These are phyloP conservation scores for Acephala macrosclerotiorum DNA, from an alignment of 2,329 filamentous ascomycete genomes.

Conservation along the genomic window DNA sequence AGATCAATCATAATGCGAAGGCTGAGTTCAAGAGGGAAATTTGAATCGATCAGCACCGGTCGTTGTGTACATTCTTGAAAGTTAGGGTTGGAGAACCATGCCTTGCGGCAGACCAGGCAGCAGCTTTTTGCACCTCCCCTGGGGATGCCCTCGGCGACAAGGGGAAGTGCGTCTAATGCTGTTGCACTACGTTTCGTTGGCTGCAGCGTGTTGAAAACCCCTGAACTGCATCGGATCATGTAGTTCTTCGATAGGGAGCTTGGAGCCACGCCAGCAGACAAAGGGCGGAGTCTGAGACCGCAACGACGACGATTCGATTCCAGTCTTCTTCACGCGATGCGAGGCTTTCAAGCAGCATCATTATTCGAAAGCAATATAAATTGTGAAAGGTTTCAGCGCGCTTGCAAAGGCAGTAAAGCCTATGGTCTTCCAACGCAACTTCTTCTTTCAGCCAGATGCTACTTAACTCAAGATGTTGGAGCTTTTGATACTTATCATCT, in stretches of 20 bases:
- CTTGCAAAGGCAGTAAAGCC: slow-evolving; percentile 1
- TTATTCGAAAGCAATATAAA: not conserved
- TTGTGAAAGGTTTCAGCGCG: not conserved
- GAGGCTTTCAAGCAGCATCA: not conserved
- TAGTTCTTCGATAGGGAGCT: not conserved
- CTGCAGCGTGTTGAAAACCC: not conserved
- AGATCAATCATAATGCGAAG: too few relatives aligned
- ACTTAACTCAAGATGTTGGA: not conserved
- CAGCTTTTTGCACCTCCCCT: not conserved
- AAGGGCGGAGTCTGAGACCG: not conserved
- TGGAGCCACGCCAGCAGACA: not conserved
- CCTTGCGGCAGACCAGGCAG: not conserved
- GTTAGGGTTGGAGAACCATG: not conserved
- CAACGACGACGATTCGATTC: not conserved
- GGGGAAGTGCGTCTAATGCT: not conserved
- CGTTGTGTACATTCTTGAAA: not conserved
- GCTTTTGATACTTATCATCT: not conserved
- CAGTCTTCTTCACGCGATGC: not conserved
- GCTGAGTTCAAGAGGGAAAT: not conserved
- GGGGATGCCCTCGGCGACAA: not conserved
- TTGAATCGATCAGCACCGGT: not conserved
- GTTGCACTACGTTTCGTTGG: not conserved
- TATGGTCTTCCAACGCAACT: not conserved
- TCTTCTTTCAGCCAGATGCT: not conserved
- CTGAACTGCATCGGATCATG: not conserved